Evolutionary conservation across 495 filamentous ascomycete species (phyloP).

Genomic region (Penicillium cosmopolitanum): DNA sequence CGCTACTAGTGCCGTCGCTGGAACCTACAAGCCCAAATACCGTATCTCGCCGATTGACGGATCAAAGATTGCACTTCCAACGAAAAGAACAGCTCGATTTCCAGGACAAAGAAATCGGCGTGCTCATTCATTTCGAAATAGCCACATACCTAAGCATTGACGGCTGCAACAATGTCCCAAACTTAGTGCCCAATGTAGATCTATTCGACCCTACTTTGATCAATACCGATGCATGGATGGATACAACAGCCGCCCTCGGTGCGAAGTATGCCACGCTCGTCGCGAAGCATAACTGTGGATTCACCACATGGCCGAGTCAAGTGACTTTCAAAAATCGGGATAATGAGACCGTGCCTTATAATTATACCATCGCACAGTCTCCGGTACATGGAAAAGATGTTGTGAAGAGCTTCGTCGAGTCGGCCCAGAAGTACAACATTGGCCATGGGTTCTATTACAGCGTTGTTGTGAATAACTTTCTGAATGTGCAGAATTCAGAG

Average conservation of each 20-base stretch:
- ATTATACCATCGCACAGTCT: slow-evolving; percentile 17
- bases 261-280: slow-evolving; percentile 17
- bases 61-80: slow-evolving; percentile 17
- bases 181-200: slow-evolving; percentile 8
- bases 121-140: slow-evolving; percentile 15
- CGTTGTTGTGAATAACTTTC: slow-evolving; percentile 13
- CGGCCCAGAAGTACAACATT: slow-evolving; percentile 13
- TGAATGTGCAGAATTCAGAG: slow-evolving; percentile 18
- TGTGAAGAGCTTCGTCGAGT: slow-evolving; percentile 16
- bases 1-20: not conserved
- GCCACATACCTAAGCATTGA: slow-evolving; percentile 17
- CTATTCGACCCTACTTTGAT: slow-evolving; percentile 12
- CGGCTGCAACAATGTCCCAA: slow-evolving; percentile 16
- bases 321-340: slow-evolving; percentile 12
- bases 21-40: slow-evolving; percentile 13
- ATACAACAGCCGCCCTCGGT: slow-evolving; percentile 12
- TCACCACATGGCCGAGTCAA: slow-evolving; percentile 14
- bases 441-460: slow-evolving; percentile 21
- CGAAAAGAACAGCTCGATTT: slow-evolving; percentile 18
- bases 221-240: slow-evolving; percentile 16
- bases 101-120: slow-evolving; percentile 18
- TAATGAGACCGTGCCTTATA: slow-evolving; percentile 14
- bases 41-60: slow-evolving; percentile 16
- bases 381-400: slow-evolving; percentile 15
- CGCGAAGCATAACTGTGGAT: slow-evolving; percentile 18